A percentile compares a stretch with the other conserved stretches of the same genome.
phyloP scores from a whole-genome alignment of 2,329 filamentous ascomycete genomes.

The Phyllosticta ampelicida region DNA sequence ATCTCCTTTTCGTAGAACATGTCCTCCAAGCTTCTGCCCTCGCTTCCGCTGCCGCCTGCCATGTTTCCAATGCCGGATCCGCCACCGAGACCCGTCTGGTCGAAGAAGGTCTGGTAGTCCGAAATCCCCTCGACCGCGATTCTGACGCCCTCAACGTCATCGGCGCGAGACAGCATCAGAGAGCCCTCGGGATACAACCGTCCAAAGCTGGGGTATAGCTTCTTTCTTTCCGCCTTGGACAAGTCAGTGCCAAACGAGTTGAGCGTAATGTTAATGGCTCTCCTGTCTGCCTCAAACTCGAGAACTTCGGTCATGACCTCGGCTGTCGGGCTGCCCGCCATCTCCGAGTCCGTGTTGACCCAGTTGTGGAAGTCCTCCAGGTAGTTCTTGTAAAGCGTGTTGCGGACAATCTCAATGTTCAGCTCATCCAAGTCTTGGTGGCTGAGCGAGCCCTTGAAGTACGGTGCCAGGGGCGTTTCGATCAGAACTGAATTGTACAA shows the following conservation, averaged over 20 bases:
- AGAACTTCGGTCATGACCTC: constrained; percentile 95
- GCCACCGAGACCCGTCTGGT: constrained; percentile 69
- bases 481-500: constrained; percentile 97
- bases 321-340: constrained; percentile 77
- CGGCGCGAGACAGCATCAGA: constrained; percentile 85
- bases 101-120: constrained; percentile 95
- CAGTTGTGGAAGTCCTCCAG: constrained; percentile 95
- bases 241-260: constrained; percentile 98
- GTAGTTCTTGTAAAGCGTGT: constrained; percentile 99
- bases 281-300: constrained; percentile 90
- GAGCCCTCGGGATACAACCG: constrained; percentile 89
- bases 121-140: constrained; percentile 85
- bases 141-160: constrained; percentile 87
- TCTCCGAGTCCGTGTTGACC: constrained; percentile 78
- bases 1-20: constrained; percentile 99
- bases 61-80: constrained; percentile 71
- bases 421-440: constrained; percentile 96
- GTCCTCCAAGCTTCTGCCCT: constrained; percentile 87
- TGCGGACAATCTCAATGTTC: constrained; percentile 98
- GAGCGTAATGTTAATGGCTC: constrained; percentile 97
- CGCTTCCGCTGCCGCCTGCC: constrained; percentile 65
- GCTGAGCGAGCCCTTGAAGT: constrained; percentile 94
- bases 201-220: constrained; percentile 89
- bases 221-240: constrained; percentile 85
- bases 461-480: constrained; percentile 88